Evolutionary conservation across 73 alveolate genomes (phyloP), one percentile per base, ranked within the genome.

Genomic region (Chromera velia): DNA sequence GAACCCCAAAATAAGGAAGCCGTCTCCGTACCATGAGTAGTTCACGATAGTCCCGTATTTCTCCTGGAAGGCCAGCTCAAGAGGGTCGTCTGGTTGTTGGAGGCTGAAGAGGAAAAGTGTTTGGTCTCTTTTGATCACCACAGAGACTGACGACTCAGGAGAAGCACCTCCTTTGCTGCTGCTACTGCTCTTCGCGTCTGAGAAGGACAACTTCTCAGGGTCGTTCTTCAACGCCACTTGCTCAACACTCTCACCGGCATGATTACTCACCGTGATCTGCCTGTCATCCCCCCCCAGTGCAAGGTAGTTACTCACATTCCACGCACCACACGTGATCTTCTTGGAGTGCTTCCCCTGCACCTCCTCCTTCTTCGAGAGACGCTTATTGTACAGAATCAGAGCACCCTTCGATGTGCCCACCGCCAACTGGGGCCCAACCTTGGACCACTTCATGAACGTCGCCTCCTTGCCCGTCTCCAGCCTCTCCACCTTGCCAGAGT

Each of bases 401-500:
- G 94, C 90, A 28, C 99, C 99, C 75, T 95, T 94, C 74, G 96
- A 97, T 9, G 99, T 91, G 55, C 99, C 99, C 29, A 97, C 94
- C 55, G 93, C 96, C 26, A 97, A 94, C 70, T 90, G 92, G 26
- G 98, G 96, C 72, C 84, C 93, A 33, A 90, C 92, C 83, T 90
- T 92, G 45, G 98, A 81, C 99, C 99, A 97, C 48, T 77, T 83
- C 28, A 96, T 86, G 88, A 88, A 96, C 27, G 98, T 1, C 70
- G 24, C 27, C 27, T 71, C 78, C 80, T 79, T 79, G 28, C 73
- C 32, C 80, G 69, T 79, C 80, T 79, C 85, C 32, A 79, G 49
- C 85, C 48, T 46, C 64, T 79, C 85, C 74, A 79, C 70, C 85
- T 69, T 79, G 55, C 27, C 73, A 49, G n/a, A 49, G 83, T 26